Evolutionary conservation across 2,329 filamentous ascomycete species (phyloP), one percentile per base, ranked within the genome.

Genomic region (Alternaria arbusti): DNA sequence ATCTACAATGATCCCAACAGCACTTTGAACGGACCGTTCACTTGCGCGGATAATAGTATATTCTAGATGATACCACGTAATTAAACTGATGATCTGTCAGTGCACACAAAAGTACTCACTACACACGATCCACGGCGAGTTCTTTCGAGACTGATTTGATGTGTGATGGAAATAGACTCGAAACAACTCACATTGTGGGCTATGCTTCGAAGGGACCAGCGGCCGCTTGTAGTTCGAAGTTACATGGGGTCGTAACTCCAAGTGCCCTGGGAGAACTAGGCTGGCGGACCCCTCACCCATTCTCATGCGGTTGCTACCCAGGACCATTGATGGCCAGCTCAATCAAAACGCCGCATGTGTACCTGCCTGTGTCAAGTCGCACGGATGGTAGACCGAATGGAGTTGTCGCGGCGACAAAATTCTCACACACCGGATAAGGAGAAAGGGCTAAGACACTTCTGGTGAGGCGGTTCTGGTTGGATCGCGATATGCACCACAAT

Each of bases 1-100:
- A 71, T 73, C 23, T 75, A 74, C 58, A 72, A 72, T 30, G 71
- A 74, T 54, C 71, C 71, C 2, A 32, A 74, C 7, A 68, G 61
- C 15, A 68, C 64, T 12, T 26, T 75, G 22, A 74, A 74, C 26
- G 73, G 72, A 32, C 73, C 73, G 40, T 75, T 75, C 46, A 75
- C 72, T 6, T 75, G 73, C 51, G 68, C 65, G 7, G 73, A 75
- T 59, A 75, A 75, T 57, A 74, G 71, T 26, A 70, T 75, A 47
- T 75, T 75, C 23, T 75, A 73, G 66, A 54, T 15, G 23, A 26
- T 59, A 32, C 2, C 22, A 30, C 12, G n/a, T 43, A 49, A 10
- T 59, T 28, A 1, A 44, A 43, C 8, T 2, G 45, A 23, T 22
- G 5, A 2, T 36, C 13, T 52, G 5, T 52, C 30, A 52, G 1